A percentile compares a stretch with the other conserved stretches of the same genome.
Evolutionary conservation across 164 flowering plant genomes (phyloP).

Genomic region (Kingdonia uniflora): DNA sequence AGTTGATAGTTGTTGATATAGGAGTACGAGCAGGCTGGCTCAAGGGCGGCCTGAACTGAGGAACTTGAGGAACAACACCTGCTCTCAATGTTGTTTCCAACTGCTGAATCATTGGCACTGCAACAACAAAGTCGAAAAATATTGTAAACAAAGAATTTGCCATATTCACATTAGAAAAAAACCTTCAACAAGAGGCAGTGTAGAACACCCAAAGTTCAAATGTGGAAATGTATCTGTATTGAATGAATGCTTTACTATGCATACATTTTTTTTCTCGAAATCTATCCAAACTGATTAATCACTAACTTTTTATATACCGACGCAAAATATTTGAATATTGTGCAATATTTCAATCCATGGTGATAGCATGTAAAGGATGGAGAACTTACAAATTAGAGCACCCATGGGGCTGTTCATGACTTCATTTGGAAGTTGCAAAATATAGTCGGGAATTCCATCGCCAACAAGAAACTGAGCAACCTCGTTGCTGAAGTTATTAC

Average conservation of each 20-base stretch:
- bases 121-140: not conserved
- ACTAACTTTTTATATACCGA: too few relatives aligned
- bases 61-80: conserved; percentile 81
- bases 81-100: conserved; percentile 65
- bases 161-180: too few relatives aligned
- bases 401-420: conserved; percentile 95
- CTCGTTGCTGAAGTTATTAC: conserved; percentile 98
- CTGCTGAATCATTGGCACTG: conserved; percentile 98
- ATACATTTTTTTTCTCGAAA: too few relatives aligned
- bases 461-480: conserved; percentile 91
- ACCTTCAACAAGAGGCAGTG: too few relatives aligned
- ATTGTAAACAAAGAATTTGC: not conserved
- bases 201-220: not conserved
- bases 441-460: conserved; percentile 64
- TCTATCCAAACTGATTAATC: too few relatives aligned
- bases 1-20: not conserved
- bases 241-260: too few relatives aligned
- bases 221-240: too few relatives aligned
- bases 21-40: conserved; percentile 13
- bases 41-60: conserved; percentile 57
- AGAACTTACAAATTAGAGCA: conserved; percentile 63
- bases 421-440: conserved; percentile 87
- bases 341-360: too few relatives aligned
- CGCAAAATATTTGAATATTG: too few relatives aligned
- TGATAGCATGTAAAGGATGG: not conserved